Evolutionary conservation across 2,329 filamentous ascomycete species (phyloP).

Genomic region (Rhynchosporium secalis): DNA sequence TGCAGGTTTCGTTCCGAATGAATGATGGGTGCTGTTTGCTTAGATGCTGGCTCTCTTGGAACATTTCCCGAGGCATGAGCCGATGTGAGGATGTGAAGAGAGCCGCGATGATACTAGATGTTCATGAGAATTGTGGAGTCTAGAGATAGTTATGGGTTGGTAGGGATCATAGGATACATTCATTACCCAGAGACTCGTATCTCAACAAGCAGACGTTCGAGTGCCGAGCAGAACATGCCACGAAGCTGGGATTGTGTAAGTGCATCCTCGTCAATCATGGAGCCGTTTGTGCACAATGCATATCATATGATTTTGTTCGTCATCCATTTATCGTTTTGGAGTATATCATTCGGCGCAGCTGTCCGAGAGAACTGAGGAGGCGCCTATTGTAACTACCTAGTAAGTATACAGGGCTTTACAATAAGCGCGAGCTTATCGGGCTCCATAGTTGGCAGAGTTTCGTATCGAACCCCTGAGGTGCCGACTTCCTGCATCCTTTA

Average conservation of each 20-base stretch:
- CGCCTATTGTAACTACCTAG: not conserved
- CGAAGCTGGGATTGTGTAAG: not conserved
- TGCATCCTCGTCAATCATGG: not conserved
- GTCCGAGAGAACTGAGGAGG: conserved; percentile 3
- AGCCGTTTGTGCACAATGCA: not conserved
- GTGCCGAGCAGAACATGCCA: not conserved
- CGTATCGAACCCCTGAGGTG: not conserved
- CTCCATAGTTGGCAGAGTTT: conserved; percentile 2
- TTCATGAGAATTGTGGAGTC: no score
- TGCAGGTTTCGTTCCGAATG: not conserved
- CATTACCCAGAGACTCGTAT: not conserved
- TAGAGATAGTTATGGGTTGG: no score
- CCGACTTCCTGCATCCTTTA: conserved; percentile 12
- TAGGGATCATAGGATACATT: no score
- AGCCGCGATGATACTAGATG: conserved; percentile 3
- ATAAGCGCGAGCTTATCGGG: not conserved
- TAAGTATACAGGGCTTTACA: not conserved
- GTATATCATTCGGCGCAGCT: conserved; percentile 4
- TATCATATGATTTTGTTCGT: conserved; percentile 1
- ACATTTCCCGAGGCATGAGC: conserved; percentile 3
- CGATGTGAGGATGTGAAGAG: conserved; percentile 2
- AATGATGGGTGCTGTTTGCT: not conserved
- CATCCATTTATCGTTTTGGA: not conserved
- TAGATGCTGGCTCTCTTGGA: not conserved
- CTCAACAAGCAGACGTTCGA: not conserved